phyloP scores from a whole-genome alignment of 106 monocot genomes.

The Apostasia shenzhenica region DNA sequence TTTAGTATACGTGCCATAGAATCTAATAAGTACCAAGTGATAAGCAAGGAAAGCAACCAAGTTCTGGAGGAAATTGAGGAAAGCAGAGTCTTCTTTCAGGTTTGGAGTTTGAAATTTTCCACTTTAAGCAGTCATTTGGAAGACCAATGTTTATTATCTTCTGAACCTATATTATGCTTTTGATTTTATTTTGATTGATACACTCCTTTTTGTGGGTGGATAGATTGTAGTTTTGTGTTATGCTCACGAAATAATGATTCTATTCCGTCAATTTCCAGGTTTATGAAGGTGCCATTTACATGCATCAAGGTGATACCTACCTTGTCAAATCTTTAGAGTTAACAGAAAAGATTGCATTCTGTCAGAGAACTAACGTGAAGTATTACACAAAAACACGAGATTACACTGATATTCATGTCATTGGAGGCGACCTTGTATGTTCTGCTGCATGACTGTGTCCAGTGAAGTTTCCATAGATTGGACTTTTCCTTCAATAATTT shows the following conservation, averaged over 20 bases:
- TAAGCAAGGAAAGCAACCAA: slow-evolving; percentile 44
- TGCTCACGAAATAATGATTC: neutral
- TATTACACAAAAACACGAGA: slow-evolving; percentile 94
- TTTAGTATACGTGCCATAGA: slow-evolving; percentile 83
- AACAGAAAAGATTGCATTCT: slow-evolving; percentile 59
- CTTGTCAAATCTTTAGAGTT: slow-evolving; percentile 64
- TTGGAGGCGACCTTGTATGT: slow-evolving; percentile 82
- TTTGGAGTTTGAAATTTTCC: slow-evolving; percentile 4
- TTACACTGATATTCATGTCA: slow-evolving; percentile 76
- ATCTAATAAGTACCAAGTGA: slow-evolving; percentile 56
- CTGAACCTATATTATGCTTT: too few relatives aligned
- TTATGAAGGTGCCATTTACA: slow-evolving; percentile 94
- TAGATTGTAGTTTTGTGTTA: too few relatives aligned
- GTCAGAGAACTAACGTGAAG: slow-evolving; percentile 84
- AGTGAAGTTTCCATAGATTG: neutral
- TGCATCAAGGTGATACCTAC: slow-evolving; percentile 91
- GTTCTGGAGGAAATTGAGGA: slow-evolving; percentile 94
- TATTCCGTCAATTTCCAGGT: slow-evolving; percentile 34
- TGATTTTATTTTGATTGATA: too few relatives aligned
- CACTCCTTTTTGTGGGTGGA: too few relatives aligned
- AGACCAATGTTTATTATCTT: too few relatives aligned
- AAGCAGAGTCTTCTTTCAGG: slow-evolving; percentile 92
- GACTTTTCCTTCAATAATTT: neutral
- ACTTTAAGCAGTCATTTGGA: neutral
- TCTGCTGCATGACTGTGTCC: neutral